phyloP scores from a whole-genome alignment of 305 asterid genomes.

The Fraxinus baroniana region DNA sequence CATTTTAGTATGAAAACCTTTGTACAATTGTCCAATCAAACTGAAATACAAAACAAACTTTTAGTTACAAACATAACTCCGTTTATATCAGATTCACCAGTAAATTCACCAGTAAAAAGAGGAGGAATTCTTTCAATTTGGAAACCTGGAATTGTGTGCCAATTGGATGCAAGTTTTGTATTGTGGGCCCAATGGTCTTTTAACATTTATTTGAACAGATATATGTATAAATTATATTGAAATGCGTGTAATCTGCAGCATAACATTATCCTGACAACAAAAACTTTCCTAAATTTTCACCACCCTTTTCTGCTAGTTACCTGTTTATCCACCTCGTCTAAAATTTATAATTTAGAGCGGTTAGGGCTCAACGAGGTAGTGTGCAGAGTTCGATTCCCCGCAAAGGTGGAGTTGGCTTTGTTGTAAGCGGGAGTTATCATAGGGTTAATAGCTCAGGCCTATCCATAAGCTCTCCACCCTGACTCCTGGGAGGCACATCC shows the following conservation, averaged over 20 bases:
- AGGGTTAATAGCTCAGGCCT: too few relatives aligned
- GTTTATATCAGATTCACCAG: neutral
- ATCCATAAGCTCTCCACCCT: too few relatives aligned
- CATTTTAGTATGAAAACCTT: too few relatives aligned
- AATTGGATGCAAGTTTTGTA: neutral
- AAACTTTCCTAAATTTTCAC: neutral
- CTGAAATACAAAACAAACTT: neutral
- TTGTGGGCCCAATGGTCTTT: neutral
- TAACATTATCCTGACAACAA: constrained; percentile 22
- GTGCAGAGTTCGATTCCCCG: too few relatives aligned
- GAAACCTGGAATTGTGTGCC: constrained; percentile 2
- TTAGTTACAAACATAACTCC: neutral
- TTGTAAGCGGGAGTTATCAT: too few relatives aligned
- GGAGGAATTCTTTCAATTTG: neutral
- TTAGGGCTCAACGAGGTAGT: too few relatives aligned
- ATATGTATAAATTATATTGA: constrained; percentile 12
- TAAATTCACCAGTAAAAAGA: too few relatives aligned
- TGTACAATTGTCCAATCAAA: neutral
- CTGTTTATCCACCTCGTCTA: neutral
- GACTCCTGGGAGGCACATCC: too few relatives aligned
- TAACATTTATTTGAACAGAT: neutral
- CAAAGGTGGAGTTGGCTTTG: too few relatives aligned
- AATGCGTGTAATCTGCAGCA: constrained; percentile 33
- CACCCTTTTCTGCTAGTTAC: neutral
- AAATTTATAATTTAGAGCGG: too few relatives aligned